These are phyloP conservation scores for Zizania latifolia DNA, from an alignment of 176 grass and related monocot genomes.

Conservation along the genomic window DNA sequence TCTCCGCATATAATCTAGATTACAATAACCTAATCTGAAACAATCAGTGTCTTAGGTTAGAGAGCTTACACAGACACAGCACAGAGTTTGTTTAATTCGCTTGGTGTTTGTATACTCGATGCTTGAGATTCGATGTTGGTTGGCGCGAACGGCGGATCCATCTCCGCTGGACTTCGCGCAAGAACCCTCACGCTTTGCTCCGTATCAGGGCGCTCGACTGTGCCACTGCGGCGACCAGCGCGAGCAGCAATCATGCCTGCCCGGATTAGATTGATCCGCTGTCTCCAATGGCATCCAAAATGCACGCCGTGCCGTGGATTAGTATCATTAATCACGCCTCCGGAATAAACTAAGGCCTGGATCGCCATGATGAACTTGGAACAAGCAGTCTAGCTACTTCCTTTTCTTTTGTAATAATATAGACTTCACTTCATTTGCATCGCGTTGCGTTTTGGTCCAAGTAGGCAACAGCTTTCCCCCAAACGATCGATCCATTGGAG, in stretches of 20 bases:
- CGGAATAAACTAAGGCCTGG: too few relatives aligned
- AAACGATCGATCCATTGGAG: background rate
- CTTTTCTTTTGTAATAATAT: too few relatives aligned
- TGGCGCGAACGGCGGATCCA: constrained; percentile 10
- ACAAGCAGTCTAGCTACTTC: too few relatives aligned
- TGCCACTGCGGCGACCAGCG: background rate
- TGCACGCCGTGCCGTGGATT: constrained; percentile 13
- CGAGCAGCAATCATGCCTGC: background rate
- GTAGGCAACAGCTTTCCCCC: background rate
- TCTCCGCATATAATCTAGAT: too few relatives aligned
- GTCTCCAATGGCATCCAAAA: background rate
- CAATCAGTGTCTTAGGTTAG: too few relatives aligned
- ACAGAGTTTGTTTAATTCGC: background rate
- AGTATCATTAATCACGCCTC: background rate
- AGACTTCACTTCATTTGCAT: too few relatives aligned
- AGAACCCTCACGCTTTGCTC: constrained; percentile 9
- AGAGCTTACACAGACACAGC: background rate
- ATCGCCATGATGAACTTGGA: constrained; percentile 11
- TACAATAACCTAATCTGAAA: too few relatives aligned
- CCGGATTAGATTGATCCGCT: background rate
- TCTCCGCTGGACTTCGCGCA: background rate
- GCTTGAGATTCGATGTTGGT: background rate
- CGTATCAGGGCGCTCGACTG: constrained; percentile 13
- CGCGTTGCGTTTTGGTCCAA: background rate
- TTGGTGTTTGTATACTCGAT: background rate